A percentile compares a stretch with the other conserved stretches of the same genome.
These are phyloP conservation scores for Aspergillus conjunctus DNA, from an alignment of 495 filamentous ascomycete genomes.

Conservation along the genomic window DNA sequence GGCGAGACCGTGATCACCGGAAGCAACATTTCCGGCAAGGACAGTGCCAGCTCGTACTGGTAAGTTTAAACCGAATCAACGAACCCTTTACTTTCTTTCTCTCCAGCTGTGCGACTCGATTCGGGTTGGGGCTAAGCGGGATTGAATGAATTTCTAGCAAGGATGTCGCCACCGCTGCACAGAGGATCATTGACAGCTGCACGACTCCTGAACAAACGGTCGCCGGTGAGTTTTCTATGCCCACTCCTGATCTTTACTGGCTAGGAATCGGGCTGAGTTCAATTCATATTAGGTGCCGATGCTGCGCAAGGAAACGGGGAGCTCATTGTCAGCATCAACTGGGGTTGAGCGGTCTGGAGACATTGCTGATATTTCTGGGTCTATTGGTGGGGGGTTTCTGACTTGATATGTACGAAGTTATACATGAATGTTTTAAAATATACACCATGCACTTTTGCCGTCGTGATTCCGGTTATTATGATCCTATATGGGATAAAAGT, in stretches of 20 bases:
- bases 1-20: conserved; percentile 10
- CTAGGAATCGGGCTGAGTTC: background rate
- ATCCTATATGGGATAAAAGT: too few species aligned
- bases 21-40: background rate
- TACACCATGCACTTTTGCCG: too few species aligned
- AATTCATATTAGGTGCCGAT: background rate
- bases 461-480: too few species aligned
- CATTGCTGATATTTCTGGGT: background rate
- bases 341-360: background rate
- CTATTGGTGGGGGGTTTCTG: background rate
- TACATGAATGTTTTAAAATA: too few species aligned
- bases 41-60: background rate
- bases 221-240: conserved; percentile 7
- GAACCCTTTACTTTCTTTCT: background rate
- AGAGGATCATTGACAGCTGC: conserved; percentile 14
- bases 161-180: conserved; percentile 5
- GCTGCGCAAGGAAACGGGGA: conserved; percentile 10
- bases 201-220: conserved; percentile 5
- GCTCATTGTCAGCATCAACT: conserved; percentile 13
- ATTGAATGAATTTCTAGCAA: background rate
- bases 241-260: background rate
- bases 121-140: background rate
- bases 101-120: background rate
- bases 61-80: conserved; percentile 4
- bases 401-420: too few species aligned